phyloP scores from a whole-genome alignment of 768 basidiomycete genomes.

The Russula brevipes region DNA sequence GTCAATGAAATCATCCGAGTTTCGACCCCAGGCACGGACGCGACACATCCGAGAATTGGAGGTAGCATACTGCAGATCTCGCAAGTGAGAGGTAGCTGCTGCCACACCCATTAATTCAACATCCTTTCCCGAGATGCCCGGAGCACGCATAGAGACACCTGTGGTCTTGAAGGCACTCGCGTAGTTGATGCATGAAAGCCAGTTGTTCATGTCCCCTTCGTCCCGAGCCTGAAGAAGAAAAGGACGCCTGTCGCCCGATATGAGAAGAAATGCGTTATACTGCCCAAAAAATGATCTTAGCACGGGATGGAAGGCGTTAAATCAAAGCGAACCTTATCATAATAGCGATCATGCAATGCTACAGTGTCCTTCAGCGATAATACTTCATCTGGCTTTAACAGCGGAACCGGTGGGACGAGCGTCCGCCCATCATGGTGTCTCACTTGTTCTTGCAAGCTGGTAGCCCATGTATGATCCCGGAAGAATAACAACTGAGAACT shows the following conservation, averaged over 20 bases:
- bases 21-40: slow-evolving; percentile 36
- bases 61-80: slow-evolving; percentile 50
- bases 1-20: slow-evolving; percentile 19
- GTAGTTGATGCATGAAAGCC: slow-evolving; percentile 92
- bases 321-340: slow-evolving; percentile 57
- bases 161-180: slow-evolving; percentile 87
- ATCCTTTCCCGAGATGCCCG: slow-evolving; percentile 62
- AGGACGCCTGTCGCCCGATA: slow-evolving; percentile 72
- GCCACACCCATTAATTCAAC: slow-evolving; percentile 78
- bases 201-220: slow-evolving; percentile 74
- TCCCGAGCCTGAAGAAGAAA: slow-evolving; percentile 70
- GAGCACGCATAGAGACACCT: slow-evolving; percentile 73
- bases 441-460: slow-evolving; percentile 42
- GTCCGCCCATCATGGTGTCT: slow-evolving; percentile 34
- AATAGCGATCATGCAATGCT: slow-evolving; percentile 74
- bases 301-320: background rate
- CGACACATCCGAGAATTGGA: slow-evolving; percentile 26
- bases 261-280: slow-evolving; percentile 67
- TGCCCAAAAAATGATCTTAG: background rate
- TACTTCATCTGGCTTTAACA: slow-evolving; percentile 79
- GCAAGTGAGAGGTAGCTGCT: slow-evolving; percentile 78
- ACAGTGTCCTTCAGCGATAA: slow-evolving; percentile 71
- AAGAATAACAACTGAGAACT: slow-evolving; percentile 90
- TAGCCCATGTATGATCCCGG: slow-evolving; percentile 60
- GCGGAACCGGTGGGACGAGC: slow-evolving; percentile 36